Base-by-base conservation (phyloP, 208 protist genomes). In the Blastocrithidia nonstop region DNA sequence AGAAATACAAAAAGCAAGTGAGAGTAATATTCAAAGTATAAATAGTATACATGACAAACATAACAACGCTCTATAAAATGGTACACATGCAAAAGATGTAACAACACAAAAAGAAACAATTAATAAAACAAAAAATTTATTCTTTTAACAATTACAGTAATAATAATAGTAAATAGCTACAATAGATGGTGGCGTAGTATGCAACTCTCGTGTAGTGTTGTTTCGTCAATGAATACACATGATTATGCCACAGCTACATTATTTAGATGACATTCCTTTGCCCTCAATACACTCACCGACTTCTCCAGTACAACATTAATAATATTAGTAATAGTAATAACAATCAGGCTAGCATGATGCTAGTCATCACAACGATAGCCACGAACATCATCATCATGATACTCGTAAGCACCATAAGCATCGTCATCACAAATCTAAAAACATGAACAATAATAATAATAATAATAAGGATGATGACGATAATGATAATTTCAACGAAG, bases 171-270 rank as follows among this genome's bases (percentile, higher is more conserved):
- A n/a, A n/a, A 35, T n/a, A n/a, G n/a, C 29, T 11, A 35, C 29
- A n/a, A 35, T n/a, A n/a, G 29, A 35, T 35, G 29, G 11, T 35
- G 29, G 11, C 29, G n/a, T n/a, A n/a, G 29, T n/a, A n/a, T 11
- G 11, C 11, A 35, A 35, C 29, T 35, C 11, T 45, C 17, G 17
- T 20, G 40, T 20, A 7, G 22, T 50, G 6, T 50, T 61, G 4
- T 54, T 82, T 27, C 54, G 70, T 2, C 36, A 57, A 6, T 73
- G 68, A 68, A 46, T 90, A 26, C 38, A 27, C 0, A 45, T 41
- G 7, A 23, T 86, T 17, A 75, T 87, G 67, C 72, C 81, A 7
- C 22, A 77, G 17, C 63, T 90, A 32, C 49, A 60, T 23, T 65
- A 59, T 35, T 45, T 83, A 20, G 68, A 83, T 41, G 73, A 83